Evolutionary conservation across 2,329 filamentous ascomycete species (phyloP), one percentile per base, ranked within the genome.

Genomic region (Cercospora zeae-maydis): DNA sequence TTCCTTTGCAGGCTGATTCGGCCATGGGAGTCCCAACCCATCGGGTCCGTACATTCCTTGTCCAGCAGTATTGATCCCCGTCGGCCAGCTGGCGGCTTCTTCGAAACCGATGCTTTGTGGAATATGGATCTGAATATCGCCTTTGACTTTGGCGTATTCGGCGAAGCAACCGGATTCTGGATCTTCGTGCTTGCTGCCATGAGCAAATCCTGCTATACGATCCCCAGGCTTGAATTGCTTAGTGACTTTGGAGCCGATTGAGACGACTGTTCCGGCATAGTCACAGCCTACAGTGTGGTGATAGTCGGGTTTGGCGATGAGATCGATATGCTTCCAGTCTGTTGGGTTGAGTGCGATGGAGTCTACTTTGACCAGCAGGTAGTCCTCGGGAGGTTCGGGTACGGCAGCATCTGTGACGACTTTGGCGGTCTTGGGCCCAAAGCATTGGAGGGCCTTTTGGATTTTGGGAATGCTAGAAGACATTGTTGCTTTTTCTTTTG

Each of bases 71-170:
- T 72, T 75, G 51, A 84, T 74, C 1, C 81, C 83, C 0, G 83
- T 77, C 1, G 81, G 80, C 11, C 85, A 73, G 0, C 82, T 83
- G 2, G 81, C 76, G 0, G 81, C 84, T 21, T 83, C 79, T 63
- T 84, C 79, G 66, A 82, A 81, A 36, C 76, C 78, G 61, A 85
- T 56, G 39, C 71, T 70, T 16, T 82, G 77, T 0, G 82, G 79
- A 6, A 85, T 74, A 36, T 77, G 77, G 51, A 80, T 73, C 61
- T 79, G 74, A 1, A 83, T 61, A 57, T 81, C 80, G 1, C 74
- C 81, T 67, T 83, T 84, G 14, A 75, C 81, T 14, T 80, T 76
- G 51, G 81, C 76, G 66, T 83, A 81, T 61, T 86, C 79, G 2
- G 80, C 82, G 69, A 86, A 86, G 2, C 78, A 75, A 8, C 84